Evolutionary conservation across 257 asterid genomes (phyloP), one percentile per base, ranked within the genome.

Genomic region (Echium plantagineum): DNA sequence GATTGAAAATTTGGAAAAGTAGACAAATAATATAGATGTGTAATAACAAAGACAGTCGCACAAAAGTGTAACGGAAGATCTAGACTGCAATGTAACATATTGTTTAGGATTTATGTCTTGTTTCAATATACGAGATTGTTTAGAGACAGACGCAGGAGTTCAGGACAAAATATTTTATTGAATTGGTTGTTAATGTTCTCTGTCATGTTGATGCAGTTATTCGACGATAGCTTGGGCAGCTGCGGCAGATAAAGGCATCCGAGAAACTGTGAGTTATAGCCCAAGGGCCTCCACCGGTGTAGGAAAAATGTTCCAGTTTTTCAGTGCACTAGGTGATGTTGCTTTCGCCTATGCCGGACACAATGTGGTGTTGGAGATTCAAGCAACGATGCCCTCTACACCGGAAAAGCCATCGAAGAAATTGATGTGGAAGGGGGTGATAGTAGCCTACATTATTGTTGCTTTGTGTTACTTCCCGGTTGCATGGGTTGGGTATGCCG

Each of bases 151-250:
- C n/a, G n/a, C n/a, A n/a, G n/a, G n/a, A n/a, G n/a, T n/a, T n/a
- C n/a, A n/a, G n/a, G n/a, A n/a, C n/a, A n/a, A n/a, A n/a, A n/a
- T n/a, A n/a, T n/a, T n/a, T n/a, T n/a, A n/a, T n/a, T n/a, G n/a
- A n/a, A n/a, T n/a, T n/a, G n/a, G n/a, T n/a, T n/a, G n/a, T n/a
- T n/a, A n/a, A n/a, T n/a, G n/a, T n/a, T n/a, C n/a, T n/a, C n/a
- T n/a, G n/a, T 8, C 63, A 51, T 52, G 56, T 17, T 13, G n/a
- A 1, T 19, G 46, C 73, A 79, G 85, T 30, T 83, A 80, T 24
- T 78, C 90, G 4, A 76, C 81, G 4, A 74, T 80, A 52, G 85
- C 78, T 1, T 83, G 90, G 87, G 80, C 20, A 6, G 85, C 85
- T 24, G 70, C 78, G 0, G 17, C 46, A 9, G 65, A 69, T 31